phyloP scores from a whole-genome alignment of 805 yeast genomes.

The Lipomyces anomalus region DNA sequence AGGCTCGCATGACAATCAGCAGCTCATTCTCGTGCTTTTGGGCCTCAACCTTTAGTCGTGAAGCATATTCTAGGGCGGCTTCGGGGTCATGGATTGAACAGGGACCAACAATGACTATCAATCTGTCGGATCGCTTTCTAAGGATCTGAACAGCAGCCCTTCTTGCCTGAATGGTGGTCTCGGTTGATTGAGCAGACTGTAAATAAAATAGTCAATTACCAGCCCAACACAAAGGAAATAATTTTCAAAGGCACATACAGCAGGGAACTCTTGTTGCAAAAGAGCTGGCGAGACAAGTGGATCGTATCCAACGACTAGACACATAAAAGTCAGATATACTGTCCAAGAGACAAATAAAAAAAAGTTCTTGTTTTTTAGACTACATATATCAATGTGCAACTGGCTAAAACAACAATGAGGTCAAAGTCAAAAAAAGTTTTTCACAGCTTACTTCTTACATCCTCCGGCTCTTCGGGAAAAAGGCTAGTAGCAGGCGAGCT shows the following conservation, averaged over 20 bases:
- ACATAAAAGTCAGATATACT: not conserved
- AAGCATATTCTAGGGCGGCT: slow-evolving; percentile 85
- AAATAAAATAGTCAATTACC: not conserved
- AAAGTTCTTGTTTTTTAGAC: not conserved
- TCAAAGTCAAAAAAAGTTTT: not conserved
- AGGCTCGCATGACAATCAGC: slow-evolving; percentile 91
- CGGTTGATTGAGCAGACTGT: slow-evolving; percentile 24
- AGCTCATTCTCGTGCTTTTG: slow-evolving; percentile 71
- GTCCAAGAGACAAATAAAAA: not conserved
- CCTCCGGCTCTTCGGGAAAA: slow-evolving; percentile 26
- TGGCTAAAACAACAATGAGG: not conserved
- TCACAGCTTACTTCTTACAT: slow-evolving; percentile 23
- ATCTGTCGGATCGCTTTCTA: slow-evolving; percentile 71
- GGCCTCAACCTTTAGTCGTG: slow-evolving; percentile 56
- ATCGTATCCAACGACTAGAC: slow-evolving; percentile 60
- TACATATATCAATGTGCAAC: not conserved
- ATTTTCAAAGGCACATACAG: slow-evolving; percentile 7
- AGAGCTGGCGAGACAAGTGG: slow-evolving; percentile 92
- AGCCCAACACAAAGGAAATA: slow-evolving; percentile 30
- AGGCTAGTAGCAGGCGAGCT: slow-evolving; percentile 18
- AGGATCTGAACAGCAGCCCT: slow-evolving; percentile 70
- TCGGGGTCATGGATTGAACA: slow-evolving; percentile 92
- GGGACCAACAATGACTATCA: slow-evolving; percentile 88
- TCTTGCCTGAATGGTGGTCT: slow-evolving; percentile 71
- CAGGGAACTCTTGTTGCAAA: slow-evolving; percentile 74